Evolutionary conservation across 441 rosid species (phyloP).

Genomic region (Jatropha podagrica): DNA sequence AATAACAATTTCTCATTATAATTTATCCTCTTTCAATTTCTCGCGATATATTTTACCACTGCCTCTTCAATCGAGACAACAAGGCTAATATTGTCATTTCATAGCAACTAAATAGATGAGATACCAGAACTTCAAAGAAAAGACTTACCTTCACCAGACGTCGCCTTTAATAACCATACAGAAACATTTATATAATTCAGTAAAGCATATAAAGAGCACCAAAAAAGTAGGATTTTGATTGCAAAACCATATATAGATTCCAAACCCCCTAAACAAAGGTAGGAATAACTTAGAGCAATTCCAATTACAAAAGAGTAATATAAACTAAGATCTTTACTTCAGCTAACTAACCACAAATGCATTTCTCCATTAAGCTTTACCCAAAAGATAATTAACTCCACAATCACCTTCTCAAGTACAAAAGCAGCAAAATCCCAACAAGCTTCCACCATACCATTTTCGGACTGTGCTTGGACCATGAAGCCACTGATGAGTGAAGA

Average conservation of each 20-base stretch:
- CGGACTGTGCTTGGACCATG: conserved; percentile 22
- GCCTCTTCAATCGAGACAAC: no score
- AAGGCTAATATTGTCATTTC: no score
- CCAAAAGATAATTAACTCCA: neutral
- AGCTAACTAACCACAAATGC: neutral
- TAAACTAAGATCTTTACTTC: neutral
- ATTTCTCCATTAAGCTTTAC: conserved; percentile 20
- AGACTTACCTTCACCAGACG: neutral
- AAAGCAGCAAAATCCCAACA: conserved; percentile 45
- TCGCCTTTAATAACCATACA: neutral
- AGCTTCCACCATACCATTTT: conserved; percentile 34
- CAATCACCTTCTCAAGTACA: conserved; percentile 44
- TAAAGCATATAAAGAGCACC: neutral
- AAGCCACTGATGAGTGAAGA: conserved; percentile 43
- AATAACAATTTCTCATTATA: no score
- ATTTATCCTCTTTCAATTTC: neutral
- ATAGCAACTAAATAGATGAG: no score
- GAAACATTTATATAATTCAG: neutral
- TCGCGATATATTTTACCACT: neutral
- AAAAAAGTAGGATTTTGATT: conserved; percentile 9
- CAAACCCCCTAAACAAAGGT: conserved; percentile 6
- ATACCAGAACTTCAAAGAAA: no score
- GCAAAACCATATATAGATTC: conserved; percentile 6
- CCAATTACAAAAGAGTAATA: neutral
- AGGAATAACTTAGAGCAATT: conserved; percentile 2